These are phyloP conservation scores for Mycena amicta DNA, from an alignment of 768 basidiomycete genomes.

Conservation along the genomic window DNA sequence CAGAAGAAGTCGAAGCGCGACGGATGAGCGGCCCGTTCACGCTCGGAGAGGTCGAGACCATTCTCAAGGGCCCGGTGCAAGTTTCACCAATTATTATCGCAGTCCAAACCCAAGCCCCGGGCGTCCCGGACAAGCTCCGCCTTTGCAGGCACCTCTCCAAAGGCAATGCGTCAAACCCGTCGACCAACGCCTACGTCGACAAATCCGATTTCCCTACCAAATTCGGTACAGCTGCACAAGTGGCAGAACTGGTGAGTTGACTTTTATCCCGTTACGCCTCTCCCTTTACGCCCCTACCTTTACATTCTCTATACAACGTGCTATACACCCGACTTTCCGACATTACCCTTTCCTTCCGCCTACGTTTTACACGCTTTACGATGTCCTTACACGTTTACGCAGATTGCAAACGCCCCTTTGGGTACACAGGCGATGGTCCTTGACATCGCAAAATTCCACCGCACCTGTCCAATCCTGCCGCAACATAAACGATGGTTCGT, in stretches of 20 bases:
- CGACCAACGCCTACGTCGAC: slow-evolving; percentile 9
- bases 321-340: no score
- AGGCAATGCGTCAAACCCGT: background rate
- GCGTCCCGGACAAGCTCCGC: slow-evolving; percentile 16
- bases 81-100: slow-evolving; percentile 24
- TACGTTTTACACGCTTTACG: no score
- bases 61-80: slow-evolving; percentile 18
- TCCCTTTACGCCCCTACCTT: no score
- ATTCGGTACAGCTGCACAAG: background rate
- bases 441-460: no score
- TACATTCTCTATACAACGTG: no score
- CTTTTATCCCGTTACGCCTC: no score
- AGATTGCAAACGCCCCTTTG: no score
- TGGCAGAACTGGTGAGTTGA: background rate
- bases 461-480: no score
- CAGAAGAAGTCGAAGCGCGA: slow-evolving; percentile 11
- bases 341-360: no score
- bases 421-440: no score
- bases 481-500: no score
- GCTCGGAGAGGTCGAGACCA: slow-evolving; percentile 10
- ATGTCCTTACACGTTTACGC: no score
- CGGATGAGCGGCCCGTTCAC: slow-evolving; percentile 22
- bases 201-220: background rate
- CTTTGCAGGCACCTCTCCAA: slow-evolving; percentile 25
- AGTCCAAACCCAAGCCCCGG: slow-evolving; percentile 14